Evolutionary conservation across 1,284 basidiomycete genomes (phyloP), one percentile per base, ranked within the genome.

Genomic region (Meira miltonrushii): DNA sequence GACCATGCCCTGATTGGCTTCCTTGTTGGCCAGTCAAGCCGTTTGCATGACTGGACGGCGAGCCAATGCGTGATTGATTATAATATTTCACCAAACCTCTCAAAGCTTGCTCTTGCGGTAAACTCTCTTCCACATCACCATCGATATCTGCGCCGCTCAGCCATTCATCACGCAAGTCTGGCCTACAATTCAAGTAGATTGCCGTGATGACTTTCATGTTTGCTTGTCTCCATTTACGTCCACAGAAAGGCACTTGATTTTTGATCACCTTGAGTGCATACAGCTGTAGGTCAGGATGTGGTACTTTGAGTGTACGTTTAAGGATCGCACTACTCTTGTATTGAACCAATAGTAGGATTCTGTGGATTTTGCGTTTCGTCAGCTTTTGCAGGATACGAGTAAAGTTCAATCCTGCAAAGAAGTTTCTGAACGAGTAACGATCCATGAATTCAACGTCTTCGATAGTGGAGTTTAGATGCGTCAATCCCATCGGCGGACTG

Each of bases 181-280:
- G 94, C 55, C 94, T 84, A 78, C 93, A 97, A 74, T 96, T 95
- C 61, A 98, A 83, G 79, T 99, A 98, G 67, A 99, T 97, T 33
- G 91, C 88, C 3, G 95, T 99, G 75, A 99, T 98, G 62, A 97
- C 90, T 80, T 97, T 95, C 95, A 99, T 99, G 78, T 98, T 99
- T 92, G 92, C 89, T 81, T 96, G 92, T 53, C 94, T 83, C 95
- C 95, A 98, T 81, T 97, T 97, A 49, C 94, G 85, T 12, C 95
- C 95, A 75, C 92, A 96, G 78, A 92, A 97, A 0, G 95, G 95
- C 23, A 98, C 92, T 84, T 98, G 95, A 68, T 90, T 93, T 83
- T 98, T 98, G 82, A 98, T 92, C 60, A 98, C 83, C 81, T 98
- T 98, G 68, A 99, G 83, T n/a, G 94, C 87, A 80, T 97, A 92